Conservation (phyloP, 1,139 yeast species). For the Saccharomyces hybrid region DNA sequence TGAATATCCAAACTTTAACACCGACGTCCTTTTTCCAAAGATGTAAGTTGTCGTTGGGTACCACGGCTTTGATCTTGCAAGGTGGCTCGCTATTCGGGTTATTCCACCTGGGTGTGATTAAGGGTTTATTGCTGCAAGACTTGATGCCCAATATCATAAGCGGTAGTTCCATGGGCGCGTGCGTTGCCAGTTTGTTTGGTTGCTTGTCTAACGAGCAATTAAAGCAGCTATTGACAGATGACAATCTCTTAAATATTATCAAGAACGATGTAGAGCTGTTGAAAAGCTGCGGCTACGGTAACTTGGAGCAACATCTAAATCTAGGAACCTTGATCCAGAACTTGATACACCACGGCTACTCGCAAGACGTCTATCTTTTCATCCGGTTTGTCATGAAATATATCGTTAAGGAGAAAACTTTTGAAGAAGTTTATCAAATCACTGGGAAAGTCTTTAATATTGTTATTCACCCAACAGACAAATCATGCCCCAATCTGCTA, state of each 20-base stretch:
- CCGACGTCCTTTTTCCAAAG: conserved; percentile 84
- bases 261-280: conserved; percentile 32
- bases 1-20: conserved; percentile 37
- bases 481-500: conserved; percentile 61
- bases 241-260: conserved; percentile 35
- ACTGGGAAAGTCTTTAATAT: conserved; percentile 81
- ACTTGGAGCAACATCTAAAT: conserved; percentile 52
- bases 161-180: conserved; percentile 91
- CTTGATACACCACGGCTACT: conserved; percentile 65
- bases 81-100: conserved; percentile 93
- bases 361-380: conserved; percentile 74
- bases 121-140: conserved; percentile 64
- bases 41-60: conserved; percentile 81
- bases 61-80: conserved; percentile 81
- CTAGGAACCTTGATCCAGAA: conserved; percentile 62
- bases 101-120: conserved; percentile 88
- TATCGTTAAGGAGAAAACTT: conserved; percentile 77
- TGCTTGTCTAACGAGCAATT: conserved; percentile 42
- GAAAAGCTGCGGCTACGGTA: conserved; percentile 45
- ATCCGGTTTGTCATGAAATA: conserved; percentile 64
- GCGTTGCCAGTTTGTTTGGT: conserved; percentile 81
- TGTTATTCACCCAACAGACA: conserved; percentile 79
- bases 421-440: conserved; percentile 84
- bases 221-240: conserved; percentile 22
- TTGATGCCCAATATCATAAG: conserved; percentile 77